phyloP scores from a whole-genome alignment of 1,284 basidiomycete genomes.

The Chiua sp. region DNA sequence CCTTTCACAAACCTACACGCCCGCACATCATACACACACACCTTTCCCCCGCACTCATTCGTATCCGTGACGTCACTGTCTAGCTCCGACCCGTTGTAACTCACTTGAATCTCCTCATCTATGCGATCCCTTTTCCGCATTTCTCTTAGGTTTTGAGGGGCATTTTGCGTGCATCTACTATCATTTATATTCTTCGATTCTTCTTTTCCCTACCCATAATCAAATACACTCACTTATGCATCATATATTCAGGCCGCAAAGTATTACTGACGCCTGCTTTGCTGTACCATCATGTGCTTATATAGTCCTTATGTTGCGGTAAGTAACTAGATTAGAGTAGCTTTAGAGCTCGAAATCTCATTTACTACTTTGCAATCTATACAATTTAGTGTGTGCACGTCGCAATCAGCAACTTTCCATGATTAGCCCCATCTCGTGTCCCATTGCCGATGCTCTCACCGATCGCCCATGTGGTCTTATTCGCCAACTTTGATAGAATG shows the following conservation, averaged over 20 bases:
- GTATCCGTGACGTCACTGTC: constrained; percentile 37
- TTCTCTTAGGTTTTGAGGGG: constrained; percentile 15
- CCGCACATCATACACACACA: constrained; percentile 53
- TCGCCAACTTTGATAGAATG: constrained; percentile 32
- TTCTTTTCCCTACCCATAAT: constrained; percentile 21
- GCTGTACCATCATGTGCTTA: constrained; percentile 40
- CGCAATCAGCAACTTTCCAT: too few relatives aligned
- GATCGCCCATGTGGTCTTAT: constrained; percentile 42
- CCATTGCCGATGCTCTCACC: constrained; percentile 53
- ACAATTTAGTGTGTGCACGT: background rate
- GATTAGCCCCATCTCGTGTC: constrained; percentile 57
- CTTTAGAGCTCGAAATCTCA: constrained; percentile 22
- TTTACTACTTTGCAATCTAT: constrained; percentile 21
- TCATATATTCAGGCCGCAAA: constrained; percentile 38
- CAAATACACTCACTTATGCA: constrained; percentile 43
- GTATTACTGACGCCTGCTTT: constrained; percentile 29
- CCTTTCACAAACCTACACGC: constrained; percentile 55
- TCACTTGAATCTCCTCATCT: constrained; percentile 2
- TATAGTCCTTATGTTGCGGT: constrained; percentile 38
- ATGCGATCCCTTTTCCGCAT: constrained; percentile 1
- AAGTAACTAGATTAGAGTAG: constrained; percentile 39
- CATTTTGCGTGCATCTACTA: constrained; percentile 21
- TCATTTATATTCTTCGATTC: constrained; percentile 23
- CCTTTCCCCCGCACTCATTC: constrained; percentile 42
- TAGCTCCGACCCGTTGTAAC: constrained; percentile 11